Percentiles rank a stretch among this genome's conserved stretches.
These are phyloP conservation scores for Penicillium fimorum DNA, from an alignment of 495 filamentous ascomycete species.

Conservation along the genomic window DNA sequence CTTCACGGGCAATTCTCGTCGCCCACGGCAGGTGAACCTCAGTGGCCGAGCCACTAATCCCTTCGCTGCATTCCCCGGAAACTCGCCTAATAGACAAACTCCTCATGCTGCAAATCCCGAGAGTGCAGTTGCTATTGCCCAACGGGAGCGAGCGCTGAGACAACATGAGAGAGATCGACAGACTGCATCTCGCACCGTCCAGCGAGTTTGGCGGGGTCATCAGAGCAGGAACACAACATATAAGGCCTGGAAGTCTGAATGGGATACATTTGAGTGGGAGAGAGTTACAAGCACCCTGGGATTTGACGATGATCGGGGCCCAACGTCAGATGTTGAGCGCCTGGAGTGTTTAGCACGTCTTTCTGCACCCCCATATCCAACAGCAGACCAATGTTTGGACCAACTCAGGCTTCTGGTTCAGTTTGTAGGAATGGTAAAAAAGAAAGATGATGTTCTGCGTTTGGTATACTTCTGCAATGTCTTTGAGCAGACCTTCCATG, in stretches of 20 bases:
- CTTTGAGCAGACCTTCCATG: conserved; percentile 40
- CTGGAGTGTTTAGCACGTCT: conserved; percentile 13
- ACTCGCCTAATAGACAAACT: conserved; percentile 31
- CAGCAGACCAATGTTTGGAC: conserved; percentile 44
- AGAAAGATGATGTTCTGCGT: conserved; percentile 41
- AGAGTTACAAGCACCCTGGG: conserved; percentile 18
- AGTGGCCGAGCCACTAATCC: conserved; percentile 80
- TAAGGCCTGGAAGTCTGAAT: conserved; percentile 58
- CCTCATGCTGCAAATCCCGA: conserved; percentile 59
- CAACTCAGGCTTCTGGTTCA: conserved; percentile 52
- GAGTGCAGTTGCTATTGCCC: conserved; percentile 77
- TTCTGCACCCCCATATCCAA: conserved; percentile 44
- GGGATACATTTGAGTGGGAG: conserved; percentile 55
- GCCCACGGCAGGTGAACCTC: conserved; percentile 88
- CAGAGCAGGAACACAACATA: conserved; percentile 58
- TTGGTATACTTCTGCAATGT: conserved; percentile 46
- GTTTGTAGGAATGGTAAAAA: conserved; percentile 41
- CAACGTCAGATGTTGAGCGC: conserved; percentile 15
- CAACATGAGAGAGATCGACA: conserved; percentile 80
- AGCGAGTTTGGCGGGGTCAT: conserved; percentile 82
- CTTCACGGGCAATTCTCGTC: conserved; percentile 84
- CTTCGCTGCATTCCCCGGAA: conserved; percentile 55
- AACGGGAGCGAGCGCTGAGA: conserved; percentile 75
- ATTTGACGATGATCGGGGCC: conserved; percentile 12
- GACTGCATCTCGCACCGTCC: conserved; percentile 70